phyloP scores from a whole-genome alignment of 2,329 filamentous ascomycete species.

The Fusarium scirpi region DNA sequence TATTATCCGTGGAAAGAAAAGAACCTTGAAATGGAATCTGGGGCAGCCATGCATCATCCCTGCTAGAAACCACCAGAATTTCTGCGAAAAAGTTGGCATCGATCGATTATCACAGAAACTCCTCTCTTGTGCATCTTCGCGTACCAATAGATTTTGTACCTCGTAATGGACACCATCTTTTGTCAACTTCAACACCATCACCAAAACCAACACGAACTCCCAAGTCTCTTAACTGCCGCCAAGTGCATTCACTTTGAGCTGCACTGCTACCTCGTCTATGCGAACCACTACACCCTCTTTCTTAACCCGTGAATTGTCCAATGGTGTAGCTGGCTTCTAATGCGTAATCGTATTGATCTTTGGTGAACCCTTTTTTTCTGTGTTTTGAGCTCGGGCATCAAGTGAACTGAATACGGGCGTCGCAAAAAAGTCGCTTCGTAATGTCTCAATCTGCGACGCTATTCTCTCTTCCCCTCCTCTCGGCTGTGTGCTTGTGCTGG shows the following conservation, averaged over 20 bases:
- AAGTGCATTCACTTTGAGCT: constrained; percentile 4
- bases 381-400: background rate
- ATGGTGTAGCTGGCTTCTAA: constrained; percentile 7
- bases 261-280: constrained; percentile 18
- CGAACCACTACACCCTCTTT: constrained; percentile 27
- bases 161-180: constrained; percentile 4
- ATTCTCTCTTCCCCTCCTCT: constrained; percentile 14
- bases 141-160: background rate
- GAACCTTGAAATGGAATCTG: constrained; percentile 18
- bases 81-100: constrained; percentile 21
- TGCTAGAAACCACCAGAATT: background rate
- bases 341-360: constrained; percentile 24
- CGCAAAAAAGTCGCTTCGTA: constrained; percentile 30
- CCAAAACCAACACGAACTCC: constrained; percentile 35
- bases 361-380: constrained; percentile 16
- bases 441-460: constrained; percentile 40
- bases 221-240: constrained; percentile 22
- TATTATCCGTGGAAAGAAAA: background rate
- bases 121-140: background rate
- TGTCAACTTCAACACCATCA: constrained; percentile 32
- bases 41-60: constrained; percentile 16
- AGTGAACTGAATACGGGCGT: constrained; percentile 18
- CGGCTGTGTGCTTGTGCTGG: constrained; percentile 19
- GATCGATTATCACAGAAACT: constrained; percentile 28
- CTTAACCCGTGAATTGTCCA: constrained; percentile 31